Evolutionary conservation across 2,329 filamentous ascomycete species (phyloP).

Genomic region (Aspergillus texensis): DNA sequence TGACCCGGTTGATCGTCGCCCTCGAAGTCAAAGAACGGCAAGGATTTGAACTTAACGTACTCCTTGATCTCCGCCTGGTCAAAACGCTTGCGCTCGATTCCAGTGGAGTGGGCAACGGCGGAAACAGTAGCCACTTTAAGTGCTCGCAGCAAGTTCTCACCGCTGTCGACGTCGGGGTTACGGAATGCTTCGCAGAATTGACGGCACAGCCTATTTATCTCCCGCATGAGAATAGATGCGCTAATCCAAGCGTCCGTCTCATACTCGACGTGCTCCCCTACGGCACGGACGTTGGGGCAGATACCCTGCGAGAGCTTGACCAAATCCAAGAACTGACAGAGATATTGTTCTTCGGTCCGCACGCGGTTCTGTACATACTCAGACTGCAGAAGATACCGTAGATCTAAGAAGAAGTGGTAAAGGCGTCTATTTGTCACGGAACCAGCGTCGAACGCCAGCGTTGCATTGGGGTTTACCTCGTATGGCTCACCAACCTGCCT

Average conservation of each 20-base stretch:
- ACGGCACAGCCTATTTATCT: conserved; percentile 90
- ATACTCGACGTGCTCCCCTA: conserved; percentile 96
- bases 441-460: conserved; percentile 88
- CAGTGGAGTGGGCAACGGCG: conserved; percentile 86
- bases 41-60: conserved; percentile 77
- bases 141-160: conserved; percentile 70
- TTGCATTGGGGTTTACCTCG: conserved; percentile 82
- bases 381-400: conserved; percentile 87
- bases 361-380: conserved; percentile 85
- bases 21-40: conserved; percentile 81
- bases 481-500: conserved; percentile 93
- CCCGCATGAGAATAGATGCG: conserved; percentile 87
- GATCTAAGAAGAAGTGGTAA: conserved; percentile 96
- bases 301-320: conserved; percentile 97
- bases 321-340: conserved; percentile 91
- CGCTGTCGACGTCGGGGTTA: conserved; percentile 66
- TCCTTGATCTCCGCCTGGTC: conserved; percentile 85
- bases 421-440: conserved; percentile 93
- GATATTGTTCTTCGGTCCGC: conserved; percentile 79
- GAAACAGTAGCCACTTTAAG: conserved; percentile 69
- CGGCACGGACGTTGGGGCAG: conserved; percentile 86
- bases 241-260: conserved; percentile 98
- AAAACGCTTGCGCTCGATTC: conserved; percentile 84
- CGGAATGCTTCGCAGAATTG: conserved; percentile 87
- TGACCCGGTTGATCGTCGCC: conserved; percentile 44